Evolutionary conservation across 2,329 filamentous ascomycete species (phyloP), one percentile per base, ranked within the genome.

Genomic region (Ophiostoma pallidulum): DNA sequence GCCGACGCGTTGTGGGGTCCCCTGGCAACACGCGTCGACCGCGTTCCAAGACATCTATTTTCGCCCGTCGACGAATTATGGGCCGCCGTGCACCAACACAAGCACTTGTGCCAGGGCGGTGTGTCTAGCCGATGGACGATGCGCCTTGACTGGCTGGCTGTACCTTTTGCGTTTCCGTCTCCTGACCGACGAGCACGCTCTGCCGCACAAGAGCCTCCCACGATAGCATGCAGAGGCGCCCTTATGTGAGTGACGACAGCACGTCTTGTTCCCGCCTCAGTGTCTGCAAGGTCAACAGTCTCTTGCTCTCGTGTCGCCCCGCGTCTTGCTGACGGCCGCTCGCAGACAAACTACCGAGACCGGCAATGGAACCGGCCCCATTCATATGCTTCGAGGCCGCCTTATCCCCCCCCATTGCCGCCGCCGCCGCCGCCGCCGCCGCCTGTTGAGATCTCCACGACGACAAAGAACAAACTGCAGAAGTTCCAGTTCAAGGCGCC

Each of bases 401-500:
- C 38, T 4, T 40, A 43, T 35, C 37, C 45, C 18, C 32, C 68
- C 33, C 60, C 57, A 9, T 41, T 26, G 14, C 31, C 36, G 10
- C 65, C 62, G 35, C 64, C 36, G 18, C 48, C 32, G 5, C 52
- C 50, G 4, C 48, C 69, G 33, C 60, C 59, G 10, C 66, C 62
- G 32, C 65, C 72, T 7, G 65, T 69, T 28, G 70, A 73, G 16
- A 67, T 79, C 12, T 82, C 79, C 33, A 69, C 75, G 28, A 68
- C 67, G 8, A 80, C 79, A 10, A 82, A 77, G 58, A 75, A 67
- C 53, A 83, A 82, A 57, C 67, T 83, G 28, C 74, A 72, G 50
- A 64, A 65, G 28, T 77, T 77, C 58, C 75, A 76, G 48, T 82
- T 78, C 53, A 66, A 70, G 44, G 66, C 69, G 13, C 60, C 64